Percentiles rank a stretch among this genome's conserved stretches.
Evolutionary conservation across 2,329 filamentous ascomycete species (phyloP).

Genomic region (Coniochaeta prunicola): DNA sequence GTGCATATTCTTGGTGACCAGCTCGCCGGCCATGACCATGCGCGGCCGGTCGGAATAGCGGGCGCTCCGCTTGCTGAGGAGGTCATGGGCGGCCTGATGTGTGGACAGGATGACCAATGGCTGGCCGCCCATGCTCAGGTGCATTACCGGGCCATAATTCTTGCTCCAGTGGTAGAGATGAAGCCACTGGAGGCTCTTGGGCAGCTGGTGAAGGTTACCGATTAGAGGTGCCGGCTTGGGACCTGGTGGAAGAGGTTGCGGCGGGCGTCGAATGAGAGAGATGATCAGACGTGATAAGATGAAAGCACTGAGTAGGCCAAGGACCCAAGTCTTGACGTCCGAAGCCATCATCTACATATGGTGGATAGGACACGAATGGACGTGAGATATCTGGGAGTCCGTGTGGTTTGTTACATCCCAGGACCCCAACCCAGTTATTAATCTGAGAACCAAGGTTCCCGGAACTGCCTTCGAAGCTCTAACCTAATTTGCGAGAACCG

Average conservation of each 20-base stretch:
- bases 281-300: neutral
- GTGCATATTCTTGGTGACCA: conserved; percentile 26
- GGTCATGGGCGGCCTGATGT: conserved; percentile 26
- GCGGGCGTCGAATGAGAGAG: neutral
- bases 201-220: conserved; percentile 8
- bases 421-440: no score
- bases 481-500: no score
- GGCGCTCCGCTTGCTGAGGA: conserved; percentile 30
- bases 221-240: conserved; percentile 5
- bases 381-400: neutral
- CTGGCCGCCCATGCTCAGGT: conserved; percentile 27
- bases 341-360: neutral
- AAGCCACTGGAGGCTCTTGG: conserved; percentile 8
- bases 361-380: neutral
- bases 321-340: neutral
- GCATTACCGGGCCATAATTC: conserved; percentile 18
- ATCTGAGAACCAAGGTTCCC: no score
- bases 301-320: neutral
- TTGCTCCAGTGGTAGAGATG: conserved; percentile 12
- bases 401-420: neutral
- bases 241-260: conserved; percentile 5
- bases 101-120: conserved; percentile 29
- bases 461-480: no score
- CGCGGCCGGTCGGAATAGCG: conserved; percentile 31
- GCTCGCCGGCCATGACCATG: conserved; percentile 26